Evolutionary conservation across 441 rosid genomes (phyloP).

Genomic region (Raphanus hybrid): DNA sequence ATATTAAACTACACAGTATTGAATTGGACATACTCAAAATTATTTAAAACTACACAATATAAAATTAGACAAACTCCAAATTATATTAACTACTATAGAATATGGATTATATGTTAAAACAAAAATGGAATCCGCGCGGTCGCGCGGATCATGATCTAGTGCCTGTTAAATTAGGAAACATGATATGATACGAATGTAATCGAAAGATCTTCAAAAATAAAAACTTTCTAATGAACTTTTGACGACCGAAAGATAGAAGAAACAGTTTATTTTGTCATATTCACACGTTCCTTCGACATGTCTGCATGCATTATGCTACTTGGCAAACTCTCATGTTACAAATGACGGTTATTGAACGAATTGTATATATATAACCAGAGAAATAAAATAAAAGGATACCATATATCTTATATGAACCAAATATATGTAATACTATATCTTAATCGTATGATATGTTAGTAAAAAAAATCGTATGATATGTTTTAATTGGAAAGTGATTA

Average conservation of each 20-base stretch:
- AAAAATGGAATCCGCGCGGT: too few relatives aligned
- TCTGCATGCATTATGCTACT: constrained; percentile 35
- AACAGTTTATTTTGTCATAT: constrained; percentile 7
- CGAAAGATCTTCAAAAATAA: not conserved
- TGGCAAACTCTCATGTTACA: constrained; percentile 23
- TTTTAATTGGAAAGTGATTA: too few relatives aligned
- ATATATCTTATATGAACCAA: not conserved
- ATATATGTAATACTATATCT: not conserved
- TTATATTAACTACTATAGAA: too few relatives aligned
- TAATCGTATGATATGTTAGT: too few relatives aligned
- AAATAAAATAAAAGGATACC: not conserved
- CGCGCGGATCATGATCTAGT: too few relatives aligned
- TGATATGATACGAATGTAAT: constrained; percentile 1
- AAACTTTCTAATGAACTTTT: not conserved
- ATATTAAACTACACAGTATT: too few relatives aligned
- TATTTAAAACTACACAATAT: too few relatives aligned
- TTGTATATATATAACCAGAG: not conserved
- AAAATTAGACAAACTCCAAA: too few relatives aligned
- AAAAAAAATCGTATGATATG: not conserved
- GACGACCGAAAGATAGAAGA: not conserved
- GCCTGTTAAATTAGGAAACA: not conserved
- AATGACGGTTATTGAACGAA: not conserved
- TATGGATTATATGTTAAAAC: too few relatives aligned
- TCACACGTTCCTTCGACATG: constrained; percentile 27
- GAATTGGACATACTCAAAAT: too few relatives aligned